Conservation (phyloP, 2,329 filamentous ascomycete species). For the Arthrinium phaeospermum region DNA sequence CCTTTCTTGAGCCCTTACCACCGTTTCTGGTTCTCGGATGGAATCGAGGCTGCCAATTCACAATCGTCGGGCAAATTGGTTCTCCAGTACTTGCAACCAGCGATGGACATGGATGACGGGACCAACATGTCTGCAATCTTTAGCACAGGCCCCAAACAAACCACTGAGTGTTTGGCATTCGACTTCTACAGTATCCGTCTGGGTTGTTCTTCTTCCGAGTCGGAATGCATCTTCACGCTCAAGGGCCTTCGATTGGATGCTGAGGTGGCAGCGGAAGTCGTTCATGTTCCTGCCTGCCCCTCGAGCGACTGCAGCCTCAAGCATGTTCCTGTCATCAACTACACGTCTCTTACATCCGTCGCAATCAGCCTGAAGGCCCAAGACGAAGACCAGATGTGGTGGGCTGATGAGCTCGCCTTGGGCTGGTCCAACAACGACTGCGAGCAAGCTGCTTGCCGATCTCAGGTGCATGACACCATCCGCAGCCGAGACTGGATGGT, state of each 20-base stretch:
- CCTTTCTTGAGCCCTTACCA: constrained; percentile 38
- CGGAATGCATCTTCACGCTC: constrained; percentile 37
- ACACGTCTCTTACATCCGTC: constrained; percentile 40
- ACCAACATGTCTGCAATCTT: constrained; percentile 31
- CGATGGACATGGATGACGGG: constrained; percentile 28
- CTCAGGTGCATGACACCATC: constrained; percentile 37
- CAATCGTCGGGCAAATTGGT: constrained; percentile 39
- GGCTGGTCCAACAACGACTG: constrained; percentile 51
- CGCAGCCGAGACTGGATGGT: constrained; percentile 23
- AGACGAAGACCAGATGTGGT: constrained; percentile 48
- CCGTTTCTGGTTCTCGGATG: constrained; percentile 37
- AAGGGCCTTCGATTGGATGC: constrained; percentile 31
- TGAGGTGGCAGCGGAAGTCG: neutral
- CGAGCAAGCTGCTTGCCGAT: constrained; percentile 44
- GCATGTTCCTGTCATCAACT: constrained; percentile 30
- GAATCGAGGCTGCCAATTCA: constrained; percentile 32
- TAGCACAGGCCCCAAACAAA: constrained; percentile 33
- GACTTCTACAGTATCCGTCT: constrained; percentile 29
- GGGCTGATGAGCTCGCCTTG: constrained; percentile 51
- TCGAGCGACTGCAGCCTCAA: constrained; percentile 30
- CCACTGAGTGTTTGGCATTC: constrained; percentile 19
- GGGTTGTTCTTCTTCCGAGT: constrained; percentile 35
- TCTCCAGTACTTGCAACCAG: constrained; percentile 37
- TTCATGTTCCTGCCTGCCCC: constrained; percentile 32
- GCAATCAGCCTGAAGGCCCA: constrained; percentile 46